A percentile compares a stretch with the other conserved stretches of the same genome.
These are phyloP conservation scores for Tulasnella sp. DNA, from an alignment of 768 basidiomycete species.

Conservation along the genomic window DNA sequence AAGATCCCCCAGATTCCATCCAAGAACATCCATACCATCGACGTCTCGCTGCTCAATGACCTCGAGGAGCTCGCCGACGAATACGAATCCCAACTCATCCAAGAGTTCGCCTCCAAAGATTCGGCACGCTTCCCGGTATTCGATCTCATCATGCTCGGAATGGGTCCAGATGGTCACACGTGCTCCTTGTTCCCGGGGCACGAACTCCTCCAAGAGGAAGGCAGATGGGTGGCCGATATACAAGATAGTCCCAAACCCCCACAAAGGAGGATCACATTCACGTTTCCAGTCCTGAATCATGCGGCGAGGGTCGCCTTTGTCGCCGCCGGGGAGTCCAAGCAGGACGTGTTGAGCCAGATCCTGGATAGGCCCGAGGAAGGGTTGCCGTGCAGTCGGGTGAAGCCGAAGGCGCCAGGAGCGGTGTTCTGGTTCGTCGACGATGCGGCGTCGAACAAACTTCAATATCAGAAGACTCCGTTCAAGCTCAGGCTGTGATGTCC, in stretches of 20 bases:
- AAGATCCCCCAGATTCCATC: conserved; percentile 44
- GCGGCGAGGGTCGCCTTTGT: conserved; percentile 84
- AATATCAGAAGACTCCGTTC: conserved; percentile 28
- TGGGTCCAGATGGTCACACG: conserved; percentile 98
- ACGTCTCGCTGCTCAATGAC: conserved; percentile 18
- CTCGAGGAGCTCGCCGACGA: conserved; percentile 34
- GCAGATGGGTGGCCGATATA: conserved; percentile 90
- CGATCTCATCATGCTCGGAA: conserved; percentile 91
- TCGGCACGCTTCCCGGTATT: conserved; percentile 94
- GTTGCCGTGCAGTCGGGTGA: conserved; percentile 74
- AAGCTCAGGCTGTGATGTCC: not conserved
- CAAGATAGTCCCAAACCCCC: conserved; percentile 94
- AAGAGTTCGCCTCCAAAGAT: conserved; percentile 84
- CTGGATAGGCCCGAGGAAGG: conserved; percentile 60
- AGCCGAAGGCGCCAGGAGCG: conserved; percentile 65
- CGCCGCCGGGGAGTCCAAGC: conserved; percentile 71
- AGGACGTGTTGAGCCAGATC: conserved; percentile 56
- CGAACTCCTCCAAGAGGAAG: conserved; percentile 64
- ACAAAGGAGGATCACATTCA: conserved; percentile 79
- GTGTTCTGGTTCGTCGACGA: conserved; percentile 95
- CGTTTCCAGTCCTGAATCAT: conserved; percentile 83
- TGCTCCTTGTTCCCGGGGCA: conserved; percentile 97
- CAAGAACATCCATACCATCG: not conserved
- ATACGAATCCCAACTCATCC: conserved; percentile 55
- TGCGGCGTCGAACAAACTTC: conserved; percentile 55